Base-by-base conservation (phyloP, 768 basidiomycete genomes). In the Mycena metata region DNA sequence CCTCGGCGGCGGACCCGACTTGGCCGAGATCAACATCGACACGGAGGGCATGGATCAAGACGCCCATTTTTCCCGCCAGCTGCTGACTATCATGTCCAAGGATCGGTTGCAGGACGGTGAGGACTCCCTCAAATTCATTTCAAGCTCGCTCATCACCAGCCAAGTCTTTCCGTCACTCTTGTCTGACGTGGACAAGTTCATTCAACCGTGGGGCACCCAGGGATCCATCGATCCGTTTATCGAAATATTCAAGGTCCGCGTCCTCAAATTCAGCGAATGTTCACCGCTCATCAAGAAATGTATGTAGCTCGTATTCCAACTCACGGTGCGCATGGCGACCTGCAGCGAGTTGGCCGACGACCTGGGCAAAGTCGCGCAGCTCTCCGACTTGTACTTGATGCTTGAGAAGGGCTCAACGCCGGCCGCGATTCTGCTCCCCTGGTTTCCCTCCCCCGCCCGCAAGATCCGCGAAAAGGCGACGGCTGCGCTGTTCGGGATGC, bases 361-460 rank as follows among this genome's bases (percentile, higher is more conserved):
- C 49, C 21, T 2, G 1, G 41, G 16, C 12, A 30, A 23, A 35
- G 56, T 67, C 13, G 43, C 66, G 17, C 43, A 49, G 3, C 46
- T 72, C n/a, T 8, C 36, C 15, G 26, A 58, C n/a, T 55, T 71
- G 2, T 60, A 61, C 42, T 50, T 56, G 43, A 60, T 35, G 13
- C 15, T 72, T 8, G 72, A 72, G 36, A 55, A 63, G 21, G 42
- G 1, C 60, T 73, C 65, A 13, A 39, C 26, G 17, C 64, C 51
- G 2, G 64, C 72, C 2, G 73, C 73, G 67, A 13, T 55, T 2
- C 41, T 77, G 11, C 21, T 74, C 3, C 66, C 58, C 36, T 39
- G 54, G 19, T 65, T 77, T 19, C 60, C 58, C 17, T 68, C 72
- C 66, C 58, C 76, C 9, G 67, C 75, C 41, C 64, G 70, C 21